phyloP scores from a whole-genome alignment of 225 moss, liverwort and hornwort species.

The Bryoerythrophyllum caledonicum region DNA sequence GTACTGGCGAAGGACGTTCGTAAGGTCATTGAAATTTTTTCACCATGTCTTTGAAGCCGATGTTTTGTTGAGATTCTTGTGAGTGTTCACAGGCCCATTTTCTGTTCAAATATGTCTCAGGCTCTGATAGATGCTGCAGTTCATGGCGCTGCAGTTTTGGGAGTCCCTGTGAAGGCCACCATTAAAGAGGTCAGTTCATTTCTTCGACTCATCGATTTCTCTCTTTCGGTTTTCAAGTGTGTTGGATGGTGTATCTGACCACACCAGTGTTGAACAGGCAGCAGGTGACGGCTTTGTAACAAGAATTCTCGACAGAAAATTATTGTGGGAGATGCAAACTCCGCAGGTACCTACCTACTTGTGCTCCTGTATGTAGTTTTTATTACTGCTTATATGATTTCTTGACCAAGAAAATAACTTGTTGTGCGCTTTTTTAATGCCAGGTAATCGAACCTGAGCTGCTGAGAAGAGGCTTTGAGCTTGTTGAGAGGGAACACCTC shows the following conservation, averaged over 20 bases:
- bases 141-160: slow-evolving; percentile 88
- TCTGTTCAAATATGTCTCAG: slow-evolving; percentile 32
- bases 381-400: too few species aligned
- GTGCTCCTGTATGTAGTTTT: neutral
- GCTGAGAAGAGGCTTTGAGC: slow-evolving; percentile 76
- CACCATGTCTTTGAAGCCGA: neutral
- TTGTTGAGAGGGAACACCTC: slow-evolving; percentile 68
- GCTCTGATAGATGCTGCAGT: slow-evolving; percentile 76
- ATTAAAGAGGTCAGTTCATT: slow-evolving; percentile 73
- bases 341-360: slow-evolving; percentile 62
- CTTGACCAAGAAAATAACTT: neutral
- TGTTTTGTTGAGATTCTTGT: neutral
- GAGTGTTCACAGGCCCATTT: too few species aligned
- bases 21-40: slow-evolving; percentile 43
- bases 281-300: slow-evolving; percentile 61
- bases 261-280: slow-evolving; percentile 45
- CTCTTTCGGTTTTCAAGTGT: too few species aligned
- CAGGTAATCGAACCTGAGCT: slow-evolving; percentile 84
- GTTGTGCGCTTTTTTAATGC: too few species aligned
- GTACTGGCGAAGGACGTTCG: slow-evolving; percentile 67
- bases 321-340: slow-evolving; percentile 96
- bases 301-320: slow-evolving; percentile 74
- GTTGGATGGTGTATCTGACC: too few species aligned
- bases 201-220: neutral
- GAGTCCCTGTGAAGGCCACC: slow-evolving; percentile 91